Conservation (phyloP, 2,329 filamentous ascomycete species). For the Diaporthe vaccinii region DNA sequence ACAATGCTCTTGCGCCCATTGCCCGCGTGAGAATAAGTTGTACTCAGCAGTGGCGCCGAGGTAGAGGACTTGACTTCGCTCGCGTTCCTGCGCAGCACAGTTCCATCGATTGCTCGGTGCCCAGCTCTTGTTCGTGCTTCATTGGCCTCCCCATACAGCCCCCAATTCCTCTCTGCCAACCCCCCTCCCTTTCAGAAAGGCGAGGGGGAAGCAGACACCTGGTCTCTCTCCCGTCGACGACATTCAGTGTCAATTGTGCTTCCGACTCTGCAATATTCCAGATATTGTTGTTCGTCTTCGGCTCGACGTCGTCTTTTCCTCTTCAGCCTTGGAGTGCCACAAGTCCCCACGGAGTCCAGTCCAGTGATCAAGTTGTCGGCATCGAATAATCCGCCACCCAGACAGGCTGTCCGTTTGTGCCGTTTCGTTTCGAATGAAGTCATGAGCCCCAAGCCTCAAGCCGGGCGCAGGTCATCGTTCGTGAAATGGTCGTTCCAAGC, state of each 20-base stretch:
- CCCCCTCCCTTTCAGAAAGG: neutral
- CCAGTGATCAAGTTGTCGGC: slow-evolving; percentile 40
- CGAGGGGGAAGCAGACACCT: slow-evolving; percentile 44
- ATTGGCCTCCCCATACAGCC: slow-evolving; percentile 48
- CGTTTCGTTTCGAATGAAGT: slow-evolving; percentile 41
- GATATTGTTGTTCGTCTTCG: slow-evolving; percentile 52
- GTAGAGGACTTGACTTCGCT: slow-evolving; percentile 43
- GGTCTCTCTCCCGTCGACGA: slow-evolving; percentile 52
- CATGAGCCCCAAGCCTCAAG: slow-evolving; percentile 43
- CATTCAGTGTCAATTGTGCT: slow-evolving; percentile 60
- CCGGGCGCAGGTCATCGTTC: slow-evolving; percentile 46
- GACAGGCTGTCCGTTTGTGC: slow-evolving; percentile 30
- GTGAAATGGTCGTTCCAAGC: slow-evolving; percentile 53
- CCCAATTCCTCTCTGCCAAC: slow-evolving; percentile 42
- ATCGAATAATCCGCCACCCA: slow-evolving; percentile 42
- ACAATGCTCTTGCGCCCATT: neutral
- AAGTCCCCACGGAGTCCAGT: slow-evolving; percentile 44
- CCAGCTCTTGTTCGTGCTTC: slow-evolving; percentile 47
- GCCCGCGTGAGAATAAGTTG: slow-evolving; percentile 7
- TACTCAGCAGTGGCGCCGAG: slow-evolving; percentile 26
- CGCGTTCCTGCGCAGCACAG: slow-evolving; percentile 51
- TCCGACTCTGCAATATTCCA: slow-evolving; percentile 51
- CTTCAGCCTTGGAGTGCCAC: slow-evolving; percentile 36
- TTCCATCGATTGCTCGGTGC: slow-evolving; percentile 41
- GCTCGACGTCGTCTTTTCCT: slow-evolving; percentile 51